Evolutionary conservation across 2,329 filamentous ascomycete species (phyloP).

Genomic region (Aspergillus hortae): DNA sequence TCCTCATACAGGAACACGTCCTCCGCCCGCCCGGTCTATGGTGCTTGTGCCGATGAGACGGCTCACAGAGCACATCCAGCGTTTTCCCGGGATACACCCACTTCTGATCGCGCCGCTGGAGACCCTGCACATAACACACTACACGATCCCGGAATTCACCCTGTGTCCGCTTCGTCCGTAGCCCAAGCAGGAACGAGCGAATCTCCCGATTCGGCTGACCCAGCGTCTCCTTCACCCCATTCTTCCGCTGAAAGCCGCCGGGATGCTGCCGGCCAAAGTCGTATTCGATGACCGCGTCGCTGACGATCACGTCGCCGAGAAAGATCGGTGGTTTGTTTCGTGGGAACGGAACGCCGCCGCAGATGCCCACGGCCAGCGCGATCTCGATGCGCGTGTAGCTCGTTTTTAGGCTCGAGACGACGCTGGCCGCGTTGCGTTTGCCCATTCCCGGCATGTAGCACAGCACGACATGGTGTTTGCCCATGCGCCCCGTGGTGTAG

Average conservation of each 20-base stretch:
- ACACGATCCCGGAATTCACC: not conserved
- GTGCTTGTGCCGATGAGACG: slow-evolving; percentile 3
- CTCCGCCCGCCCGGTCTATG: not conserved
- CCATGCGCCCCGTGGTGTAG: slow-evolving; percentile 5
- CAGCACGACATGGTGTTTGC: slow-evolving; percentile 7
- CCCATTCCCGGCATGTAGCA: slow-evolving; percentile 9
- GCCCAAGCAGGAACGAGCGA: not conserved
- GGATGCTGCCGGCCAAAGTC: slow-evolving; percentile 26
- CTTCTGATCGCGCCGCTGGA: not conserved
- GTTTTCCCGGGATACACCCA: not conserved
- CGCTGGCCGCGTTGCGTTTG: slow-evolving; percentile 2
- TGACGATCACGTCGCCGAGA: slow-evolving; percentile 29
- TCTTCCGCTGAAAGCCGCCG: slow-evolving; percentile 15
- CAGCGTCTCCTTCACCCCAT: not conserved
- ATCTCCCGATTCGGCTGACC: slow-evolving; percentile 2
- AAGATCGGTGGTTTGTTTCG: slow-evolving; percentile 10
- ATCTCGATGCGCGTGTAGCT: slow-evolving; percentile 1
- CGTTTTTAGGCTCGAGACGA: not conserved
- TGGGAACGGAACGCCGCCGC: not conserved
- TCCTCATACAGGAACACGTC: not conserved
- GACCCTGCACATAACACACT: not conserved
- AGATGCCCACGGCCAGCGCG: not conserved
- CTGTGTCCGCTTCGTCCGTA: not conserved
- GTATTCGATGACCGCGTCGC: slow-evolving; percentile 22
- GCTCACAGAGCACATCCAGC: not conserved